Evolutionary conservation across 306 rosid species (phyloP).

Genomic region (Castanea mollissima): DNA sequence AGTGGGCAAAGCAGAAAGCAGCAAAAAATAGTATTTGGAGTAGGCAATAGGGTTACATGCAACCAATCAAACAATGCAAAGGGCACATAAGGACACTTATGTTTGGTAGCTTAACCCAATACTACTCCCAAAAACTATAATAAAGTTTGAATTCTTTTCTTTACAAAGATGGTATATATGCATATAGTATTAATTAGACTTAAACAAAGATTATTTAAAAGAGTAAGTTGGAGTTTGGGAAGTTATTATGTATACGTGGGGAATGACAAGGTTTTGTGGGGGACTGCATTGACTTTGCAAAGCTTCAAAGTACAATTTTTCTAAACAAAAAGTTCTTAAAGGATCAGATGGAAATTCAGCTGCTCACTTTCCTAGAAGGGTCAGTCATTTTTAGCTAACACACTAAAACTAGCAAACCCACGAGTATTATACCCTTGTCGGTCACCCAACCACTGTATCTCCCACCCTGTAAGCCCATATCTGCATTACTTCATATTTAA

Average conservation of each 20-base stretch:
- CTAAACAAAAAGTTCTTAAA: background rate
- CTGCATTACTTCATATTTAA: constrained; percentile 24
- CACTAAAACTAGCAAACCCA: constrained; percentile 49
- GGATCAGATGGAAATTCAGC: constrained; percentile 43
- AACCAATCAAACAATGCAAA: constrained; percentile 39
- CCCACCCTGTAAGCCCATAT: constrained; percentile 35
- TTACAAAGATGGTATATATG: background rate
- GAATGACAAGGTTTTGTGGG: constrained; percentile 36
- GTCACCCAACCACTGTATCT: constrained; percentile 66
- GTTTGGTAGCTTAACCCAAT: constrained; percentile 69
- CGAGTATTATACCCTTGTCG: constrained; percentile 30
- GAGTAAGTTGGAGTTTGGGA: constrained; percentile 26
- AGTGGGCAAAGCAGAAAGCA: constrained; percentile 22
- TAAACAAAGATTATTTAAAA: background rate
- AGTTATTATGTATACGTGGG: constrained; percentile 28
- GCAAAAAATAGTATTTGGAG: constrained; percentile 36
- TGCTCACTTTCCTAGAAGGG: constrained; percentile 57
- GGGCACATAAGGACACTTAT: constrained; percentile 51
- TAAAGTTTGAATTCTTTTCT: background rate
- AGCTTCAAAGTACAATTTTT: constrained; percentile 5
- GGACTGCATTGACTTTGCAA: constrained; percentile 56
- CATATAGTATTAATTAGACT: background rate
- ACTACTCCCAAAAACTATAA: constrained; percentile 9
- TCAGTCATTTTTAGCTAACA: constrained; percentile 46
- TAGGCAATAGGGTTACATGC: constrained; percentile 44